Evolutionary conservation across 2,329 filamentous ascomycete species (phyloP), one percentile per base, ranked within the genome.

Genomic region (Chrysosphaeria jannelii): DNA sequence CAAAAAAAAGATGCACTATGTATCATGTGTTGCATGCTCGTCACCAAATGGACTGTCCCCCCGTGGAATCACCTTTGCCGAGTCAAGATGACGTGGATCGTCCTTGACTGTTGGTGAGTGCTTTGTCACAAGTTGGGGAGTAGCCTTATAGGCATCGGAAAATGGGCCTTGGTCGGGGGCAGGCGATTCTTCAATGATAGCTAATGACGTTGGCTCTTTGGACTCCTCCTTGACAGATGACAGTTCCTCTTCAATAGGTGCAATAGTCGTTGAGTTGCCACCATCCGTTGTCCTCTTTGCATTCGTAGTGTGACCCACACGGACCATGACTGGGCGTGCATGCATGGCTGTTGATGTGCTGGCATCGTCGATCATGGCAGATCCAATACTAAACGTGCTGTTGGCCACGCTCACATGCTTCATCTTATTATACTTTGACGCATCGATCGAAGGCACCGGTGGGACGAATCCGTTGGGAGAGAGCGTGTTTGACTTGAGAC

Each of bases 401-500:
- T 45, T 51, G 8, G 42, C 33, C 5, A 48, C 49, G 34, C 59
- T 65, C 33, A 50, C 52, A 12, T 51, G 61, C 28, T 45, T 48
- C 24, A 33, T 31, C 34, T 27, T 34, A 17, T 45, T 50, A 36
- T 61, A 66, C 37, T 53, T 60, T 29, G 55, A 54, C 31, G 55
- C 60, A 35, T 78, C 65, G 34, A 85, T 64, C 27, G 50, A 49
- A 5, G 72, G 71, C 5, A 81, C 66, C 0, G 74, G 72, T 3
- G 75, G 74, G 10, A 69, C 48, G 23, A 47, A 39, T 7, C 54
- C 51, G 24, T 45, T 53, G 35, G 48, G 61, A 25, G 51, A 61
- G 3, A 29, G 25, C 11, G 25, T 25, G 26, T 50, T 53, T 5
- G 71, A 70, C 43, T 76, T 85, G 32, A 97, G 78, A 36, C 75